Evolutionary conservation across 2,329 filamentous ascomycete genomes (phyloP), one percentile per base, ranked within the genome.

Genomic region (Huntiella moniliformis): DNA sequence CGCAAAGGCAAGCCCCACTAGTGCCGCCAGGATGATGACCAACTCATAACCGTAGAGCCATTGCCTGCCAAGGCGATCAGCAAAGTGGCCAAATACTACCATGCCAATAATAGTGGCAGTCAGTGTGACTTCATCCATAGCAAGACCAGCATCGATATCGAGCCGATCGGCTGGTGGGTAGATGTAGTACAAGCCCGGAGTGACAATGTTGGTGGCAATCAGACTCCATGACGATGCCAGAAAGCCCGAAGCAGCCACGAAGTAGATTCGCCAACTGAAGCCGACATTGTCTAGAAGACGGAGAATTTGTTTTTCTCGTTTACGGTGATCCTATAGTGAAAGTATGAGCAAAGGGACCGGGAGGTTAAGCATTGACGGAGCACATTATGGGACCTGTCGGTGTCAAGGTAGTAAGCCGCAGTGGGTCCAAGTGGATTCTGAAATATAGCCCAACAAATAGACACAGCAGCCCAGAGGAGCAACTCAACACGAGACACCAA

Each of bases 181-280:
- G 12, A 57, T 51, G 36, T 53, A 58, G 13, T 49, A 50, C 12
- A 58, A 44, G 6, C 54, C 53, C 4, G 56, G 54, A 13, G 48
- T 52, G 39, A 58, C 54, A 36, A 57, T 51, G 38, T 56, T 57
- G 4, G 51, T 56, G 12, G 56, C 51, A 47, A 58, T 56, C 2
- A 58, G 44, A 44, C 54, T 55, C 47, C 55, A 58, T 11, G 56
- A 57, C 1, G 56, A 55, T 2, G 56, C 54, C 8, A 58, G 48
- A 46, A 58, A 58, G 6, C 57, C 57, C 2, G 53, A 53, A 6
- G 52, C 51, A 4, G 53, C 55, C 6, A 55, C 56, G 13, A 52
- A 50, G 47, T 53, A 57, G 42, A 58, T 52, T 11, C 44, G 48
- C 48, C 46, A 54, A 28, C 54, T 54, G 45, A 58, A 58, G 12